Evolutionary conservation across 148 eudicot species (phyloP), one percentile per base, ranked within the genome.

Genomic region (Vaccinium myrtillus): DNA sequence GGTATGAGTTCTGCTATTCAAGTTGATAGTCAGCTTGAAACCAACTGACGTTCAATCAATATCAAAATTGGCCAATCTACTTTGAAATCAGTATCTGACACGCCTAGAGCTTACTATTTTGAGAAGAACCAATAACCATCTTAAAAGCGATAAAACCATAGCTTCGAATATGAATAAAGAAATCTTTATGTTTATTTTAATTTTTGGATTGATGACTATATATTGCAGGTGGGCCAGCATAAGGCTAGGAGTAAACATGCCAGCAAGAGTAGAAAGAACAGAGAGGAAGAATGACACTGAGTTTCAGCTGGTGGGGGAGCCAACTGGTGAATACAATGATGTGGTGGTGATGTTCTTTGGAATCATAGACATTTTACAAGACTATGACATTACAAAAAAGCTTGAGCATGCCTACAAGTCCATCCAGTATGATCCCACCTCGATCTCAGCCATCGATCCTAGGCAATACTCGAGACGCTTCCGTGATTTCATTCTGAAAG

Each of bases 261-360:
- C 97, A 23, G 95, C 97, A 51, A 87, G 91, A 51, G 98, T 94
- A 46, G 99, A 96, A 78, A 91, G 95, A 83, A 91, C 92, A 0
- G 87, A 87, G 58, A 91, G 94, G 56, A 87, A 67, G 89, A 84
- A 36, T 14, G 94, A 90, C 39, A 83, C 82, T 1, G 98, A 95
- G 50, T 27, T 84, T 32, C 90, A 90, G 80, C 86, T 90, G 51
- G 84, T 91, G 21, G 94, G 97, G 86, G 98, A 94, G 51, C 96
- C 98, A 70, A 94, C 95, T 0, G 98, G 98, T 73, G 99, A 94
- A 83, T 91, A 77, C 76, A 95, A 94, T 49, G 99, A 96, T 53
- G 99, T 96, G 56, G 99, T 96, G 56, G 88, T 93, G 32, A 85
- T 96, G 94, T 96, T 94, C 84, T 96, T 96, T 39, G 99, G 99